These are phyloP conservation scores for Penicillium soppii DNA, from an alignment of 495 filamentous ascomycete species.

Conservation along the genomic window DNA sequence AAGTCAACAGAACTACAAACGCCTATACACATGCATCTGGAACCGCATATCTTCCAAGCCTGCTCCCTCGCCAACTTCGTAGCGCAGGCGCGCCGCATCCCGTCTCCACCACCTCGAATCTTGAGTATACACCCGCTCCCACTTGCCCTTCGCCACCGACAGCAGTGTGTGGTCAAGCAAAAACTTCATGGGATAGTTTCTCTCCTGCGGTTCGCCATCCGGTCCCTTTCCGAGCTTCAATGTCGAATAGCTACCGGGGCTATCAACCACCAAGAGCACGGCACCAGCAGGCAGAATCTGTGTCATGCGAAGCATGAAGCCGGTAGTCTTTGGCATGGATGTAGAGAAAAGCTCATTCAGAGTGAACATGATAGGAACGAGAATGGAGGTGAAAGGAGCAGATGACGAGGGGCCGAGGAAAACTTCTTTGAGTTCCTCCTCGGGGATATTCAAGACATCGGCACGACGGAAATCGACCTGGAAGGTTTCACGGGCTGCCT, in stretches of 20 bases:
- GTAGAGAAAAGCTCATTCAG: conserved; percentile 92
- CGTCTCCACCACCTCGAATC: conserved; percentile 83
- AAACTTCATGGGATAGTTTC: conserved; percentile 91
- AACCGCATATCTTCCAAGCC: conserved; percentile 90
- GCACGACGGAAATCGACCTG: conserved; percentile 52
- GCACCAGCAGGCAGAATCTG: conserved; percentile 53
- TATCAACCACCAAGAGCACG: conserved; percentile 84
- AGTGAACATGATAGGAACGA: conserved; percentile 89
- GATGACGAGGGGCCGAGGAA: conserved; percentile 22
- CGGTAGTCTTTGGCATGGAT: conserved; percentile 71
- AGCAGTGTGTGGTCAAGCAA: conserved; percentile 82
- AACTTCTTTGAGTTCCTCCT: conserved; percentile 37
- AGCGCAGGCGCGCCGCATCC: conserved; percentile 61
- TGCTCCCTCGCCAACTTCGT: conserved; percentile 65
- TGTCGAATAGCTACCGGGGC: conserved; percentile 87
- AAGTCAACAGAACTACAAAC: conserved; percentile 21
- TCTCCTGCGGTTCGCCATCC: conserved; percentile 43
- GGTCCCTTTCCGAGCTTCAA: conserved; percentile 56
- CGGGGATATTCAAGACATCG: conserved; percentile 59
- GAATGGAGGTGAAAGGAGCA: conserved; percentile 28
- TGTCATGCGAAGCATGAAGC: conserved; percentile 67
- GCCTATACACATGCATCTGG: conserved; percentile 78
- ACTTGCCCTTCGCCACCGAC: conserved; percentile 48
- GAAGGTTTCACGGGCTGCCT: conserved; percentile 36
- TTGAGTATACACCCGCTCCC: conserved; percentile 69